phyloP scores from a whole-genome alignment of 495 filamentous ascomycete species.

The Tuber magnatum region DNA sequence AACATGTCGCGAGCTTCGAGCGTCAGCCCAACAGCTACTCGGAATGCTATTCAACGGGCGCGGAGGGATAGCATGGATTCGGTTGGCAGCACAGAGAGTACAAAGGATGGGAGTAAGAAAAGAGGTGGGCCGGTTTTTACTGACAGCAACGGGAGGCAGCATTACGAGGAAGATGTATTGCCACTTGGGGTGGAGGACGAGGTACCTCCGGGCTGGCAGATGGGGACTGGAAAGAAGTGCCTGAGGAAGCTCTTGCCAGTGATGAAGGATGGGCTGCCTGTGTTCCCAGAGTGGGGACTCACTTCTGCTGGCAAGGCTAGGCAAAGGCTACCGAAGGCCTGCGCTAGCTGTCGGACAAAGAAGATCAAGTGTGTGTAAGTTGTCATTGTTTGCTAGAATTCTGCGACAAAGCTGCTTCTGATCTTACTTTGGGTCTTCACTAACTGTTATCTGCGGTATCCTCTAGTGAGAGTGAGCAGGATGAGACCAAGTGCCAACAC shows the following conservation, averaged over 20 bases:
- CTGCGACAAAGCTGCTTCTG: neutral
- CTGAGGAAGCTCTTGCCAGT: constrained; percentile 34
- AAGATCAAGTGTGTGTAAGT: constrained; percentile 43
- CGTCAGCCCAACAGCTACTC: constrained; percentile 24
- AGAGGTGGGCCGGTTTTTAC: constrained; percentile 35
- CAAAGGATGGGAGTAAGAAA: constrained; percentile 36
- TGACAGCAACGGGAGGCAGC: constrained; percentile 30
- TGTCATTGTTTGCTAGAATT: constrained; percentile 9
- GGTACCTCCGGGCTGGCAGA: constrained; percentile 34
- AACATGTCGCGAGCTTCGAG: constrained; percentile 30
- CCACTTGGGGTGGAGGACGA: constrained; percentile 21
- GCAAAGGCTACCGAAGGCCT: constrained; percentile 38
- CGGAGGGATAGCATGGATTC: constrained; percentile 34
- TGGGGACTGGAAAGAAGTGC: constrained; percentile 37
- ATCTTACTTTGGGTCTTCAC: constrained; percentile 11
- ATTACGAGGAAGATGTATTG: constrained; percentile 38
- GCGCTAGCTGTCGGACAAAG: constrained; percentile 37
- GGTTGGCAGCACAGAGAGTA: constrained; percentile 18
- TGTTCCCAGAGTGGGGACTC: constrained; percentile 41
- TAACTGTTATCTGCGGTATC: constrained; percentile 24
- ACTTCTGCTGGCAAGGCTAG: constrained; percentile 40
- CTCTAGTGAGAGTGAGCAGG: constrained; percentile 26
- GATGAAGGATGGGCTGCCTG: constrained; percentile 36
- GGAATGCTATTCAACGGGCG: constrained; percentile 13
- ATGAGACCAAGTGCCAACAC: constrained; percentile 38